Evolutionary conservation across 305 asterid species (phyloP), one percentile per base, ranked within the genome.

Genomic region (Plantago lanceolata): DNA sequence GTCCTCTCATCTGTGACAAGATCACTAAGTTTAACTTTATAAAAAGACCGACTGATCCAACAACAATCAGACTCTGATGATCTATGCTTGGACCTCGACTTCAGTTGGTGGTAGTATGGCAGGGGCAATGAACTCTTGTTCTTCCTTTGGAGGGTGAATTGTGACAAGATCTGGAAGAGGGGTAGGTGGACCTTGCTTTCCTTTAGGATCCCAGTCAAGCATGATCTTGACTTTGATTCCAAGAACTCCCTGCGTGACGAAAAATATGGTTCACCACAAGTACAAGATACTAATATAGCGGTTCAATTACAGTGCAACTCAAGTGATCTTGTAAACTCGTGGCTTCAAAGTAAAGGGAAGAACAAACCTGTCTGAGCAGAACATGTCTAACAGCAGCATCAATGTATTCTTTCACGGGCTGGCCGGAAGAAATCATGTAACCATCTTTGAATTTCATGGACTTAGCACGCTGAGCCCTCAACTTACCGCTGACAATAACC

Each of bases 181-280:
- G 48, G 86, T 80, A 21, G 61, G 78, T 2, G 89, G 89, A 5
- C 86, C 89, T n/a, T 59, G 60, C 75, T 83, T 83, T 60, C 84
- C 86, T 66, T 76, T 78, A 0, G 84, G 83, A 75, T 83, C 84
- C 82, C 84, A 81, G 65, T 64, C 82, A 11, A 80, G 84, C 86
- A 83, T 83, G 65, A 83, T 83, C 67, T 83, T 83, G 2, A 83
- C 84, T 67, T 78, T 83, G 66, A 83, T 80, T 2, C 86, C 89
- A 28, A 80, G 82, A 1, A 76, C 86, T 19, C 86, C 89, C 82
- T 81, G 66, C 0, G 16, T 51, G 6, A 15, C 3, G 18, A 6
- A 3, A 21, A 53, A 8, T 2, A 21, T 12, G 8, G 35, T 8
- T 19, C 14, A 21, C 12, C 19, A 2, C 19, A 19, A 18, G 12